These are phyloP conservation scores for Solanum dulcamara DNA, from an alignment of 257 asterid genomes.

Conservation along the genomic window DNA sequence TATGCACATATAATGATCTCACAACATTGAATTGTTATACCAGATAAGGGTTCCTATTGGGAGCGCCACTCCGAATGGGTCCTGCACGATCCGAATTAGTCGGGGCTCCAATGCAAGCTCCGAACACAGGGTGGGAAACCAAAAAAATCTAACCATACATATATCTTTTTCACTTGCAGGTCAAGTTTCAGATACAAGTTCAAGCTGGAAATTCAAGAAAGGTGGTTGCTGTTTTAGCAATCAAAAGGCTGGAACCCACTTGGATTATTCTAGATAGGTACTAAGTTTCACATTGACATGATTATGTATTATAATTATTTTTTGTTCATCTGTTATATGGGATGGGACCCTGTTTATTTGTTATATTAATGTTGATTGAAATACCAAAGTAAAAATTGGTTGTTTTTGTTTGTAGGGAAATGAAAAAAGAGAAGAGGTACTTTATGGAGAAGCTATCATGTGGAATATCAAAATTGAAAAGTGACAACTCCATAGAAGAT, in stretches of 20 bases:
- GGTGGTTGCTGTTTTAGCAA: constrained; percentile 29
- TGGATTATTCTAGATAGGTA: constrained; percentile 61
- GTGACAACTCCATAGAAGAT: constrained; percentile 23
- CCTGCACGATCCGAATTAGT: no score
- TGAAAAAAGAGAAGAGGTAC: constrained; percentile 60
- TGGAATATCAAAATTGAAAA: constrained; percentile 44
- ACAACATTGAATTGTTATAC: no score
- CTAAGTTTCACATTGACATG: neutral
- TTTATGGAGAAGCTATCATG: constrained; percentile 49
- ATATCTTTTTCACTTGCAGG: no score
- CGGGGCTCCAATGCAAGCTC: no score
- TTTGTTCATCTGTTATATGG: neutral
- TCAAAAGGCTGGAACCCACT: constrained; percentile 32
- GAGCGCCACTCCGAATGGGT: no score
- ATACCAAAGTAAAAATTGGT: neutral
- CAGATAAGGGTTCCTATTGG: no score
- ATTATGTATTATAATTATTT: neutral
- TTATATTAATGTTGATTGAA: no score
- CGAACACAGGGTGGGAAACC: no score
- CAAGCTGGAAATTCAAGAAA: constrained; percentile 40
- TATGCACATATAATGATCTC: no score
- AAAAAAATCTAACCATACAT: no score
- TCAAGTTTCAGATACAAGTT: constrained; percentile 32
- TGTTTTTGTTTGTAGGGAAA: constrained; percentile 25
- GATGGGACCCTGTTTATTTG: neutral